Percentiles rank a stretch among this genome's conserved stretches.
phyloP scores from a whole-genome alignment of 1,139 yeast species.

The Pichia sorboxylosa region DNA sequence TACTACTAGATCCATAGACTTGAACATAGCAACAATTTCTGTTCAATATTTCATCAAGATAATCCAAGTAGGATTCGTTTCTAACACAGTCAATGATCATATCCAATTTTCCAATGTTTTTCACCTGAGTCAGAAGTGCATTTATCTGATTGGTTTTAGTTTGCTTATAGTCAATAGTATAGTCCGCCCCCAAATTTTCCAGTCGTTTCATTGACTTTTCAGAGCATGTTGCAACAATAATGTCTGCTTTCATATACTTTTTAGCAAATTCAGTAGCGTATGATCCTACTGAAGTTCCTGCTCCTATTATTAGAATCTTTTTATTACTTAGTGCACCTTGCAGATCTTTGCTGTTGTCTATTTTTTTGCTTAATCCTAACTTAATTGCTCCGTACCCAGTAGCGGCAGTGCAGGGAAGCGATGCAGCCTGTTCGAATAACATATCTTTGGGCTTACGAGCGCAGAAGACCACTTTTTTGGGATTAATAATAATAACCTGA shows the following conservation, averaged over 20 bases:
- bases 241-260: conserved; percentile 30
- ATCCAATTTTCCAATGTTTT: conserved; percentile 32
- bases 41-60: conserved; percentile 11
- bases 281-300: conserved; percentile 60
- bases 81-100: conserved; percentile 20
- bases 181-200: conserved; percentile 14
- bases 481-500: conserved; percentile 36
- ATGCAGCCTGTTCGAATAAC: conserved; percentile 44
- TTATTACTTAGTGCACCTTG: conserved; percentile 16
- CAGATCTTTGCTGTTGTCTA: conserved; percentile 3
- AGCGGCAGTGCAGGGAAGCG: conserved; percentile 41
- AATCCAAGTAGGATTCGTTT: conserved; percentile 11
- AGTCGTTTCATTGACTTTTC: conserved; percentile 13
- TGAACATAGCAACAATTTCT: conserved; percentile 24
- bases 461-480: conserved; percentile 26
- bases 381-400: conserved; percentile 17
- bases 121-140: conserved; percentile 25
- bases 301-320: conserved; percentile 54
- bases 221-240: conserved; percentile 34
- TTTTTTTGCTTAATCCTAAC: conserved; percentile 13
- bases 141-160: conserved; percentile 23
- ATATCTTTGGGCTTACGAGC: conserved; percentile 38
- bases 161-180: conserved; percentile 16
- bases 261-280: conserved; percentile 49
- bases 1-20: conserved; percentile 26